phyloP scores from a whole-genome alignment of 1,284 basidiomycete genomes.

The Ustilago lituana region DNA sequence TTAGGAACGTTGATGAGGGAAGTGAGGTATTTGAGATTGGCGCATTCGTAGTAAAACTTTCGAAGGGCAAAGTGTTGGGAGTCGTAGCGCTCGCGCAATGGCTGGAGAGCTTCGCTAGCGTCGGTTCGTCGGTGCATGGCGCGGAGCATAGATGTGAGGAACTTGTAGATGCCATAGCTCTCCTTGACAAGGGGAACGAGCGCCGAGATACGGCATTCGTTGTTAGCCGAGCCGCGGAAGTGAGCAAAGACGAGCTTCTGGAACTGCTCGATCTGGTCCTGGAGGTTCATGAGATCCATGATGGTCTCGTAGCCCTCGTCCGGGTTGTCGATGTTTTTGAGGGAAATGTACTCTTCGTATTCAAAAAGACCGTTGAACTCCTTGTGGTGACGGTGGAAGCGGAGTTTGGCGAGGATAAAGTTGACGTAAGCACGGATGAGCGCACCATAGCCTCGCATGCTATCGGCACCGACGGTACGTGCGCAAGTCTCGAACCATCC shows the following conservation, averaged over 20 bases:
- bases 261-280: constrained; percentile 66
- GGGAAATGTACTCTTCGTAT: constrained; percentile 67
- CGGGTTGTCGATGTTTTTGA: constrained; percentile 68
- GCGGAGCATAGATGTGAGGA: constrained; percentile 67
- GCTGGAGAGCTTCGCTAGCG: constrained; percentile 65
- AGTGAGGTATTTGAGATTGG: constrained; percentile 66
- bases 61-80: constrained; percentile 64
- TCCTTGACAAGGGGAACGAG: constrained; percentile 67
- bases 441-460: constrained; percentile 61
- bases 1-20: constrained; percentile 67
- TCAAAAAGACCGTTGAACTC: constrained; percentile 68
- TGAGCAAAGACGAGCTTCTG: constrained; percentile 66
- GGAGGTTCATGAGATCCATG: constrained; percentile 67
- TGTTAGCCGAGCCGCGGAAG: constrained; percentile 61
- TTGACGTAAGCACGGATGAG: constrained; percentile 65
- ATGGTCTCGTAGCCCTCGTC: constrained; percentile 68
- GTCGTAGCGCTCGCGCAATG: constrained; percentile 64
- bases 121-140: constrained; percentile 67
- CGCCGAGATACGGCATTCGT: constrained; percentile 67
- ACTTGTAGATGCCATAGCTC: constrained; percentile 67
- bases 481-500: constrained; percentile 67
- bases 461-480: constrained; percentile 58
- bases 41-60: constrained; percentile 67
- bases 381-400: constrained; percentile 66
- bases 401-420: constrained; percentile 65